Evolutionary conservation across 2,329 filamentous ascomycete species (phyloP), one percentile per base, ranked within the genome.

Genomic region (Pseudogymnoascus sp.): DNA sequence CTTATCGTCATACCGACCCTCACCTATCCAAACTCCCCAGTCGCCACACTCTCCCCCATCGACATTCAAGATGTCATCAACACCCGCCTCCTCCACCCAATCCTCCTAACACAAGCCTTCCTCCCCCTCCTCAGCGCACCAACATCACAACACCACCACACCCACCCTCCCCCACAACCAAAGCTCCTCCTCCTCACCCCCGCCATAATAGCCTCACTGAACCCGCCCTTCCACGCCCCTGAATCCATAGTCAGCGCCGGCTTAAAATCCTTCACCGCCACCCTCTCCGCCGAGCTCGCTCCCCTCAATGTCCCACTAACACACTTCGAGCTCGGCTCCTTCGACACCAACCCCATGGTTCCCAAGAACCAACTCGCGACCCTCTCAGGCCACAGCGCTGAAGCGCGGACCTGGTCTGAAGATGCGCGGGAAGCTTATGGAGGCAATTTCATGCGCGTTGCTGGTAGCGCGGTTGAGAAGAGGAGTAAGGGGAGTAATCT

Each of bases 61-160:
- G 88, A 85, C 71, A 95, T 96, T 79, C 90, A 91, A 68, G 92
- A 97, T 73, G 88, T 92, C 36, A 86, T 98, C 75, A 96, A 97
- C 76, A 93, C 92, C 14, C 93, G 96, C 72, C 84, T 99, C 11
- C 83, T 98, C 63, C 90, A 92, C 64, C 93, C 93, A 1, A 92
- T 98, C 69, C 84, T 96, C 62, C 92, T 90, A 4, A 88, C 93
- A 41, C 93, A 97, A 77, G 85, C 90, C 62, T 95, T 98, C 78
- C 81, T 98, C n/a, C 90, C 90, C 0, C 85, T 93, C 31, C 81
- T 93, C 62, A 89, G 85, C 3, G 80, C 81, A 70, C 73, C 82
- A 79, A 61, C 80, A 79, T 62, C 79, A 76, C 72, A 62, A 66
- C 73, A 64, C 68, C 65, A 68, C 67, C 64, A 70, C 64, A 60